Evolutionary conservation across 2,329 filamentous ascomycete genomes (phyloP), one percentile per base, ranked within the genome.

Genomic region (Chalaropsis thielavioides): DNA sequence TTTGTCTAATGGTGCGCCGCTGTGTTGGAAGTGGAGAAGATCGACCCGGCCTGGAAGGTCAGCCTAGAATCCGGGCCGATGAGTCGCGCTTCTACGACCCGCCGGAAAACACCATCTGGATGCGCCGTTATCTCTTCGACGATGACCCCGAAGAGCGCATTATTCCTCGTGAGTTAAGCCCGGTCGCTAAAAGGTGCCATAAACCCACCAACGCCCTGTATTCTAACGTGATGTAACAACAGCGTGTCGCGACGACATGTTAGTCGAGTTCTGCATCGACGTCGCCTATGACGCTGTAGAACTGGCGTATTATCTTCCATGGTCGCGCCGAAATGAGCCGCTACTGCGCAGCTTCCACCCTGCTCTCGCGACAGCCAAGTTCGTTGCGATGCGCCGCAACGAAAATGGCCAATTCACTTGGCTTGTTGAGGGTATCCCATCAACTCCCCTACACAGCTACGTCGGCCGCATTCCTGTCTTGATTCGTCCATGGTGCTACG

Each of bases 401-500:
- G 62, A 64, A 22, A 59, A 59, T 17, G 51, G 51, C 7, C 22
- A 43, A 5, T 40, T 44, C 17, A 64, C 17, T 24, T 64, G 62
- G 62, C n/a, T 64, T 0, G 41, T 56, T 19, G 62, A 64, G 41
- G 62, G 51, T 7, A 49, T 64, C 5, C 62, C 62, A 8, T 44
- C 13, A 13, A 22, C 62, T 1, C 62, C 62, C 15, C 8, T 41
- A 13, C 27, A 43, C 11, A 56, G 51, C 17, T 19, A 31, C 8
- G 31, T 64, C 17, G 54, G 41, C 38, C 49, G 51, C 10, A 64
- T 59, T 43, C 40, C 41, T 22, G 27, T 64, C 27, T n/a, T 44
- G n/a, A 43, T 64, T 51, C 62, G 62, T 13, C 62, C 62, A 13
- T 64, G 62, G 62, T 64, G 62, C n/a, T 64, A 64, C 49, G 31